Percentiles rank a stretch among this genome's conserved stretches.
These are phyloP conservation scores for Diaporthe vexans DNA, from an alignment of 2,329 filamentous ascomycete genomes.

Conservation along the genomic window DNA sequence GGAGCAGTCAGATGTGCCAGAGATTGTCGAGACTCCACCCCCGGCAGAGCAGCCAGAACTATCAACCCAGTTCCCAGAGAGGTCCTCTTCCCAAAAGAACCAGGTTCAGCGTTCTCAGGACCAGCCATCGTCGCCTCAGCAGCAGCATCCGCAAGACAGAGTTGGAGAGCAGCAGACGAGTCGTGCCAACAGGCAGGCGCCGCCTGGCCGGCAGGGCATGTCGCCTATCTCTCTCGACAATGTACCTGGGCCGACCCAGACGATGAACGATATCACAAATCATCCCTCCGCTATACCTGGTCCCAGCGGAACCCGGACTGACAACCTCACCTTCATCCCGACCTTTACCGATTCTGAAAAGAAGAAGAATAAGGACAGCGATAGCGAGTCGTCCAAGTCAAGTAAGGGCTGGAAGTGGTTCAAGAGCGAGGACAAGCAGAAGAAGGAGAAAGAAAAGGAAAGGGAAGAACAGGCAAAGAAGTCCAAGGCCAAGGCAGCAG, in stretches of 20 bases:
- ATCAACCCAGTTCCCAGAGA: constrained; percentile 62
- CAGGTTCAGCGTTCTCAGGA: constrained; percentile 58
- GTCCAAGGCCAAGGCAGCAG: constrained; percentile 71
- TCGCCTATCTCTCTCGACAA: constrained; percentile 44
- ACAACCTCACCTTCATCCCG: constrained; percentile 84
- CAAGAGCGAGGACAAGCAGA: constrained; percentile 82
- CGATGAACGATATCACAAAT: constrained; percentile 75
- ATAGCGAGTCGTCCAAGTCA: constrained; percentile 78
- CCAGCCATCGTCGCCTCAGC: constrained; percentile 41
- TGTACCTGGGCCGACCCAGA: constrained; percentile 58
- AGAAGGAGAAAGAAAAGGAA: constrained; percentile 75
- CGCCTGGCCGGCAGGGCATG: constrained; percentile 42
- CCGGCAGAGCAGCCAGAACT: constrained; percentile 53
- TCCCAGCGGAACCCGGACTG: constrained; percentile 76
- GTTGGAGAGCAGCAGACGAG: constrained; percentile 48
- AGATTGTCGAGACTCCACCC: constrained; percentile 76
- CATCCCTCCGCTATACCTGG: constrained; percentile 79
- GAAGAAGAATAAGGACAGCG: constrained; percentile 80
- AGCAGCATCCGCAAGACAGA: constrained; percentile 42
- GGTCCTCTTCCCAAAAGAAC: constrained; percentile 67
- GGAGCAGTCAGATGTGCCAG: constrained; percentile 60
- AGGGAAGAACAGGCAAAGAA: constrained; percentile 78
- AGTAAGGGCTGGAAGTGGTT: constrained; percentile 89
- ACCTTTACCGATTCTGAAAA: constrained; percentile 79
- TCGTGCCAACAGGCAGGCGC: constrained; percentile 50